Conservation (phyloP, 176 grass and related monocot species). For the Pontederia crassipes region DNA sequence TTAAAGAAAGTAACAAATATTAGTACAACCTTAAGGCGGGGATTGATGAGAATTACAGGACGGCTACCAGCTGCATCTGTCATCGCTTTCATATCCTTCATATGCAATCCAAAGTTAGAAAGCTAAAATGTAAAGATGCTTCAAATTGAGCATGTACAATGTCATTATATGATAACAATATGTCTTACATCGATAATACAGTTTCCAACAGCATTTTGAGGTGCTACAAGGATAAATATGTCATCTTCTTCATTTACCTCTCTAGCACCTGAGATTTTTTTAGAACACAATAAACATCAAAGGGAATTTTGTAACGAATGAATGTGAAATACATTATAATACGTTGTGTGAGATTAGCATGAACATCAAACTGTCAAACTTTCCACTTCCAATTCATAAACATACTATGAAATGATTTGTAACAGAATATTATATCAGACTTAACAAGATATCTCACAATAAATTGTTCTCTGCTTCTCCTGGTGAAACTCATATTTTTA, state of each 20-base stretch:
- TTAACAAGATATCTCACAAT: no score
- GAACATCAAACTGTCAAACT: no score
- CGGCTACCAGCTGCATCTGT: constrained; percentile 75
- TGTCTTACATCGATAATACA: constrained; percentile 93
- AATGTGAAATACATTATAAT: no score
- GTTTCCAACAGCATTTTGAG: constrained; percentile 99
- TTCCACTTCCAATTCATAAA: no score
- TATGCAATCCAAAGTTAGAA: constrained; percentile 7
- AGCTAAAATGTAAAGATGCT: background rate
- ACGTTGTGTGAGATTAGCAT: no score
- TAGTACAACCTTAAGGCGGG: constrained; percentile 68
- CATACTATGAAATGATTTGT: no score
- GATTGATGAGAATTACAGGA: constrained; percentile 95
- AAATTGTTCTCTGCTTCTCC: no score
- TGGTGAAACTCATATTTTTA: no score
- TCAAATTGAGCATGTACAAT: background rate
- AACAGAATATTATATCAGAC: no score
- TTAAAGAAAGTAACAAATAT: background rate
- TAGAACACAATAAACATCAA: constrained; percentile 13
- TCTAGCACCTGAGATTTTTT: constrained; percentile 40
- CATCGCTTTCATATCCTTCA: constrained; percentile 85
- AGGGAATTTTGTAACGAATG: no score
- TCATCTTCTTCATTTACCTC: constrained; percentile 93
- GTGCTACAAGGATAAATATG: constrained; percentile 89
- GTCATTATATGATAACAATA: background rate